Evolutionary conservation across 371 early-diverging fungal species (phyloP).

Genomic region (Lichtheimia ramosa): DNA sequence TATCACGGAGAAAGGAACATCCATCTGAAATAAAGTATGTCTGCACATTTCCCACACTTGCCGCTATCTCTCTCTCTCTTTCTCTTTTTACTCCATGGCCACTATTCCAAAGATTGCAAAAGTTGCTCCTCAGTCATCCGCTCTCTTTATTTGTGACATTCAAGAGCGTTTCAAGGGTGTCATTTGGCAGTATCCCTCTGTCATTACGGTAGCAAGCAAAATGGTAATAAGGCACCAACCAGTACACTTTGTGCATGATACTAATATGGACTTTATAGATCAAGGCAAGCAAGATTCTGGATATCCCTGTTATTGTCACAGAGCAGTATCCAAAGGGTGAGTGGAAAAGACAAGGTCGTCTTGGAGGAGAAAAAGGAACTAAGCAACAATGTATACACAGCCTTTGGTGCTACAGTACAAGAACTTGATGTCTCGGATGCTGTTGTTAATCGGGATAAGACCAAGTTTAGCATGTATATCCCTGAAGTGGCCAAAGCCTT

Average conservation of each 20-base stretch:
- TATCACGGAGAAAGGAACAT: too few species aligned
- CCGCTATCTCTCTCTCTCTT: background rate
- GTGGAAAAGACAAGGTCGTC: background rate
- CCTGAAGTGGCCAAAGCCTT: slow-evolving; percentile 68
- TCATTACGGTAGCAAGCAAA: slow-evolving; percentile 86
- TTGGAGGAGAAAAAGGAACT: slow-evolving; percentile 38
- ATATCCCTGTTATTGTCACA: slow-evolving; percentile 86
- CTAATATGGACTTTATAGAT: slow-evolving; percentile 28
- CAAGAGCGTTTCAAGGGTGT: slow-evolving; percentile 84
- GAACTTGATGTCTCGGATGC: slow-evolving; percentile 77
- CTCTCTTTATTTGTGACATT: slow-evolving; percentile 93
- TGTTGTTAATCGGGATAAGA: slow-evolving; percentile 61
- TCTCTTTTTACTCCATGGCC: slow-evolving; percentile 20
- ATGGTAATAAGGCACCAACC: slow-evolving; percentile 57
- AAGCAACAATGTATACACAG: slow-evolving; percentile 29
- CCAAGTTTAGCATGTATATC: slow-evolving; percentile 90
- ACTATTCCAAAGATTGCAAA: slow-evolving; percentile 30
- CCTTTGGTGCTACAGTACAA: slow-evolving; percentile 78
- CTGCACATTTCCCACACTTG: background rate
- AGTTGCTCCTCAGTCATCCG: slow-evolving; percentile 64
- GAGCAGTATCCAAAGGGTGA: slow-evolving; percentile 86
- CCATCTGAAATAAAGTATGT: background rate
- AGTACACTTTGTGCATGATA: background rate
- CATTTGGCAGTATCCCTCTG: slow-evolving; percentile 79
- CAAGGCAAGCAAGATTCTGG: slow-evolving; percentile 67